phyloP scores from a whole-genome alignment of 176 grass and related monocot genomes.

The Ananas comosus region DNA sequence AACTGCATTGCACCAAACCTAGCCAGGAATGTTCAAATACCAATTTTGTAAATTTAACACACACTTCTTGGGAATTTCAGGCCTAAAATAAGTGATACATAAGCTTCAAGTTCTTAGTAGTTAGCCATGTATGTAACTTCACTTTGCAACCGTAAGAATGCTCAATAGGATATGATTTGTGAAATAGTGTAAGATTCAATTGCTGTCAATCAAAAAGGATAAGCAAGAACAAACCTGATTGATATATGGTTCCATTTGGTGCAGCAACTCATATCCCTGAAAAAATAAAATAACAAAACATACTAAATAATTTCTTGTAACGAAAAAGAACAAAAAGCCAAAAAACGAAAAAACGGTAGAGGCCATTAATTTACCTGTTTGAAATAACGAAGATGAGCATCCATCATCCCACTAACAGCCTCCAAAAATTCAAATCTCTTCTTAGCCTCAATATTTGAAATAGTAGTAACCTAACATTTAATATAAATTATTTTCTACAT shows the following conservation, averaged over 20 bases:
- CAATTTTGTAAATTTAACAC: neutral
- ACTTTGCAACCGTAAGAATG: neutral
- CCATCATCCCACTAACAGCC: slow-evolving; percentile 98
- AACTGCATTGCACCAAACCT: no score
- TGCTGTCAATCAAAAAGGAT: neutral
- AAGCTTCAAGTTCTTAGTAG: neutral
- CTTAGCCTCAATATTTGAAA: slow-evolving; percentile 98
- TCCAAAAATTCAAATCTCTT: slow-evolving; percentile 99
- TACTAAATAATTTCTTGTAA: slow-evolving; percentile 24
- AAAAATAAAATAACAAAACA: slow-evolving; percentile 26
- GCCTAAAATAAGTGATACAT: neutral
- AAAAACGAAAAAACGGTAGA: slow-evolving; percentile 22
- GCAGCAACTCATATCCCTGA: slow-evolving; percentile 94
- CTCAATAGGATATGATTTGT: neutral
- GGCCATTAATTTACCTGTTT: slow-evolving; percentile 71
- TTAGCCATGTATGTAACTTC: neutral
- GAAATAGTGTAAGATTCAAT: neutral
- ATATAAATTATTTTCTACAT: neutral
- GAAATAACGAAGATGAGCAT: slow-evolving; percentile 99
- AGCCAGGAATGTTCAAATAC: no score
- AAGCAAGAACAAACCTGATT: slow-evolving; percentile 59
- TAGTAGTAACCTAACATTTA: slow-evolving; percentile 63
- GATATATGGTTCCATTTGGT: slow-evolving; percentile 99
- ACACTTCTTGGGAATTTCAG: neutral
- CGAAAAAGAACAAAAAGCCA: slow-evolving; percentile 15